Conservation (phyloP, 495 filamentous ascomycete species). For the Jackrogersella minutella region DNA sequence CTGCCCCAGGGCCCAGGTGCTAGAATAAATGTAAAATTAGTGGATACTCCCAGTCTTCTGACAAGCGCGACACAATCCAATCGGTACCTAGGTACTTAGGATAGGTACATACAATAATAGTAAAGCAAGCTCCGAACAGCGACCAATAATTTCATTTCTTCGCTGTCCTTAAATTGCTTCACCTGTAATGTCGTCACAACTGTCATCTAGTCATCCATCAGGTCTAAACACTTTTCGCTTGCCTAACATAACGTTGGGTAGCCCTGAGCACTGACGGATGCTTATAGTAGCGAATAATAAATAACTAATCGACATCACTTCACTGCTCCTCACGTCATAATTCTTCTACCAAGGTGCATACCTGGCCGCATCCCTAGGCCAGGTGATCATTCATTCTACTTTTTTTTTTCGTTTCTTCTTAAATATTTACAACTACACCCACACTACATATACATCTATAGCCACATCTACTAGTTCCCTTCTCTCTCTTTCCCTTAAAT, state of each 20-base stretch:
- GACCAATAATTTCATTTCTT: conserved; percentile 12
- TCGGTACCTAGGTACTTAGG: too few relatives aligned
- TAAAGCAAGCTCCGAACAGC: neutral
- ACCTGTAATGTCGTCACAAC: conserved; percentile 37
- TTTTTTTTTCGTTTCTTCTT: too few relatives aligned
- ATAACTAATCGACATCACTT: too few relatives aligned
- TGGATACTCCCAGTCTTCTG: too few relatives aligned
- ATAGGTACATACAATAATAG: neutral
- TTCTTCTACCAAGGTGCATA: too few relatives aligned
- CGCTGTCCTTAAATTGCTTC: conserved; percentile 17
- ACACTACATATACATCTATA: too few relatives aligned
- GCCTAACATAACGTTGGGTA: conserved; percentile 14
- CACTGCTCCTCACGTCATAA: too few relatives aligned
- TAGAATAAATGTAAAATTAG: neutral
- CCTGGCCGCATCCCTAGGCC: too few relatives aligned
- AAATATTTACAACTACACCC: too few relatives aligned
- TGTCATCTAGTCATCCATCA: conserved; percentile 13
- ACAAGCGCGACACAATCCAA: too few relatives aligned
- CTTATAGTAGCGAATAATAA: neutral
- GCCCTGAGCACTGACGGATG: neutral
- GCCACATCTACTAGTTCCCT: neutral
- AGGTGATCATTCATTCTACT: too few relatives aligned
- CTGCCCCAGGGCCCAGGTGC: neutral
- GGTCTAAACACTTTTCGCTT: conserved; percentile 22
- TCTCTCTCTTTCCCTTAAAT: neutral